Evolutionary conservation across 441 rosid genomes (phyloP).

Genomic region (Brassica balearica): DNA sequence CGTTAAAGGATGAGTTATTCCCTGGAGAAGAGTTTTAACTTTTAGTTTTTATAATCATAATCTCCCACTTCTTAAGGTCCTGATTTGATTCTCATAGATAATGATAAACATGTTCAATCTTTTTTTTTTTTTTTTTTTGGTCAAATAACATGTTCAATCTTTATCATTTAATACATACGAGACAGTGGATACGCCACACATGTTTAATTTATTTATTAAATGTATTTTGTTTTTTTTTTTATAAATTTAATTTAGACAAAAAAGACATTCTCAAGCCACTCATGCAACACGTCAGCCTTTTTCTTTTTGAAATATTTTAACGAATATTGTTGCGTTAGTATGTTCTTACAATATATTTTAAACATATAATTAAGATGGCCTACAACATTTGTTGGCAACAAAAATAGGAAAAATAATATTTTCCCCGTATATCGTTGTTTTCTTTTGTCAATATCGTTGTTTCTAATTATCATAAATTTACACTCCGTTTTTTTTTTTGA

Average conservation of each 20-base stretch:
- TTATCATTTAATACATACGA: neutral
- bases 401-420: neutral
- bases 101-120: conserved; percentile 19
- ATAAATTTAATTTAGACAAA: neutral
- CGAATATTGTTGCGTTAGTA: neutral
- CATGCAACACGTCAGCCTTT: conserved; percentile 9
- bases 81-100: conserved; percentile 2
- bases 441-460: neutral
- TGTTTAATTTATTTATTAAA: neutral
- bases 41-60: neutral
- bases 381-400: neutral
- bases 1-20: conserved; percentile 76
- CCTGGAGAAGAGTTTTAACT: conserved; percentile 60
- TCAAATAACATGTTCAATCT: conserved; percentile 17
- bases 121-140: too few species aligned
- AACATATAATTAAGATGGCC: conserved; percentile 5
- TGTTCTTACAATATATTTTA: neutral
- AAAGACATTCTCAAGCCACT: neutral
- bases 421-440: neutral
- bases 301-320: neutral
- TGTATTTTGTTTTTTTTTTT: neutral
- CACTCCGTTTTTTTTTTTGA: neutral
- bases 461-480: neutral
- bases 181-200: conserved; percentile 4
- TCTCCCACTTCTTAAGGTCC: neutral